Evolutionary conservation across 495 filamentous ascomycete species (phyloP).

Genomic region (Aspergillus panamensis): DNA sequence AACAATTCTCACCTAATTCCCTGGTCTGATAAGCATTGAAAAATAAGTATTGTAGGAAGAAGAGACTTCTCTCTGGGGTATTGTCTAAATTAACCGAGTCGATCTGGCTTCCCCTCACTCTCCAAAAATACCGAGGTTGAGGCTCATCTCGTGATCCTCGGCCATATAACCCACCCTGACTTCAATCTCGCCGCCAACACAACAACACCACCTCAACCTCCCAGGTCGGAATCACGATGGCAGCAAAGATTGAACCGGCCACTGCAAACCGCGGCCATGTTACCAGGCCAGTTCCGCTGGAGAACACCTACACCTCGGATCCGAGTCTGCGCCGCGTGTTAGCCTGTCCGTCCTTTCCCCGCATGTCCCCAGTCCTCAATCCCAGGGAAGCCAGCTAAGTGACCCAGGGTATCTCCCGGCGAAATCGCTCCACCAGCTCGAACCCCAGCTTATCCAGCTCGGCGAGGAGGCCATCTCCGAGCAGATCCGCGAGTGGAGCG

Average conservation of each 20-base stretch:
- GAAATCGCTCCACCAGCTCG: constrained; percentile 15
- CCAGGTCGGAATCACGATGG: background rate
- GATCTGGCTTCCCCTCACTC: background rate
- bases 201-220: background rate
- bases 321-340: constrained; percentile 26
- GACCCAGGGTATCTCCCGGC: constrained; percentile 33
- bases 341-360: constrained; percentile 21
- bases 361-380: background rate
- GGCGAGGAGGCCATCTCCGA: constrained; percentile 36
- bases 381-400: background rate
- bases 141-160: constrained; percentile 32
- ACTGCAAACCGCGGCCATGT: constrained; percentile 35
- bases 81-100: too few relatives aligned
- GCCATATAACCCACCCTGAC: background rate
- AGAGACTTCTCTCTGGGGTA: too few relatives aligned
- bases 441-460: constrained; percentile 26
- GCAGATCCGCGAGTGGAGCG: constrained; percentile 33
- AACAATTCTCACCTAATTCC: too few relatives aligned
- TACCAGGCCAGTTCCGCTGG: constrained; percentile 27
- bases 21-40: too few relatives aligned
- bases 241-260: constrained; percentile 20
- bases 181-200: background rate
- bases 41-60: too few relatives aligned
- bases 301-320: constrained; percentile 36
- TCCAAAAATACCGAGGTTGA: background rate